Evolutionary conservation across 208 protist genomes (phyloP).

Genomic region (Crithidia thermophila): DNA sequence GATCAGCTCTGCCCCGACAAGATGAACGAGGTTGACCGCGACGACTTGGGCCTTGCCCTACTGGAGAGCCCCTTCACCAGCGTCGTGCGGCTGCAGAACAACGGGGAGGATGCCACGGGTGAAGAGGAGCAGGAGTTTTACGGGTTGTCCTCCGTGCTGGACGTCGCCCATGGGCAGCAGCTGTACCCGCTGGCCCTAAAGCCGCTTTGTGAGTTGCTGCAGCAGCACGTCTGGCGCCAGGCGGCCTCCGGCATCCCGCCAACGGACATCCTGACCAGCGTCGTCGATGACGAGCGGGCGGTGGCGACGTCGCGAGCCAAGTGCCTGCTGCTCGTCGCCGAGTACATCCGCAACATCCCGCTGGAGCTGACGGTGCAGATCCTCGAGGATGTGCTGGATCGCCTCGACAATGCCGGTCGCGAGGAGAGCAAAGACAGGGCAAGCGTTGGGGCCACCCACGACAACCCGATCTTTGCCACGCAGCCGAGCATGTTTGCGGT

Average conservation of each 20-base stretch:
- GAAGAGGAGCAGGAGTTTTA: conserved; percentile 84
- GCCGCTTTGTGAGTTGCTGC: conserved; percentile 55
- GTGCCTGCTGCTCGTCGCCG: conserved; percentile 71
- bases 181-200: conserved; percentile 41
- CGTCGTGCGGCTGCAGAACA: conserved; percentile 69
- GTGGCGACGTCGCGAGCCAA: conserved; percentile 41
- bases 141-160: conserved; percentile 71
- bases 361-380: conserved; percentile 83
- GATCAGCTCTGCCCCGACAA: conserved; percentile 85
- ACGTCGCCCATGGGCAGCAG: conserved; percentile 53
- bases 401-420: conserved; percentile 39
- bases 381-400: conserved; percentile 55
- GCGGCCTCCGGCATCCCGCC: conserved; percentile 66
- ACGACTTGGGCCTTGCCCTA: conserved; percentile 66
- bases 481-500: conserved; percentile 77
- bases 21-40: conserved; percentile 88
- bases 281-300: conserved; percentile 23
- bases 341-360: conserved; percentile 88
- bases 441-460: conserved; percentile 12
- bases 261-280: conserved; percentile 58
- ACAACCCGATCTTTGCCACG: conserved; percentile 38
- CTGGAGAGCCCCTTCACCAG: conserved; percentile 70
- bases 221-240: conserved; percentile 66
- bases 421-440: conserved; percentile 7
- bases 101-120: conserved; percentile 45